Evolutionary conservation across 495 filamentous ascomycete genomes (phyloP).

Genomic region (Ascobolus immersus): DNA sequence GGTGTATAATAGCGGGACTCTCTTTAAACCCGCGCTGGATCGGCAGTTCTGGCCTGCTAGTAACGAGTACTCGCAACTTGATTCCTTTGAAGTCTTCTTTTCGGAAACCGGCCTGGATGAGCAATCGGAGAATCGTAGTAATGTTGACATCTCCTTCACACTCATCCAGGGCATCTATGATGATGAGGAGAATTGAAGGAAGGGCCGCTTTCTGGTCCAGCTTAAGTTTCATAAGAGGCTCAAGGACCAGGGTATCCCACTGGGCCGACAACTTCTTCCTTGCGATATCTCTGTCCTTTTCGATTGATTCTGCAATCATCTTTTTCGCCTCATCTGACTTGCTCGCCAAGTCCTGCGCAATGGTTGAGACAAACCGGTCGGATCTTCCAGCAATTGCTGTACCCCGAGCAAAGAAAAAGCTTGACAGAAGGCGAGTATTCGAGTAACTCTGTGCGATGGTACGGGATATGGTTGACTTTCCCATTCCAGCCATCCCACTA

Average conservation of each 20-base stretch:
- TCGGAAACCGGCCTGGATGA: too few relatives aligned
- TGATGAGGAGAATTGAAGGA: constrained; percentile 17
- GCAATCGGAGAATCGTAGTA: constrained; percentile 18
- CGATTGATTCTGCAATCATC: constrained; percentile 18
- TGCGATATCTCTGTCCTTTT: constrained; percentile 17
- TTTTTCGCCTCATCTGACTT: constrained; percentile 13
- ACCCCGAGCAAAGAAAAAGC: constrained; percentile 29
- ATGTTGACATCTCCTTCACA: constrained; percentile 22
- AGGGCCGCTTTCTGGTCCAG: constrained; percentile 1
- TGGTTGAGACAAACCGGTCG: constrained; percentile 21
- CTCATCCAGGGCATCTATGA: constrained; percentile 31
- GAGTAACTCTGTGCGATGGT: constrained; percentile 17
- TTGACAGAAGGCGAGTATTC: constrained; percentile 8
- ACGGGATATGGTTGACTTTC: constrained; percentile 23
- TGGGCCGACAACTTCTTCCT: constrained; percentile 21
- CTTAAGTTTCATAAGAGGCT: constrained; percentile 16
- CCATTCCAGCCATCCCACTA: constrained; percentile 23
- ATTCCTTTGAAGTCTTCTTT: constrained; percentile 6
- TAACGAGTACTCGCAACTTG: constrained; percentile 14
- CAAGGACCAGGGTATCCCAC: constrained; percentile 25
- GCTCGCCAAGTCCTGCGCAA: constrained; percentile 20
- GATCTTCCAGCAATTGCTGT: constrained; percentile 21
- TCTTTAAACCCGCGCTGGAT: constrained; percentile 10
- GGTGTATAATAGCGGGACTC: constrained; percentile 4
- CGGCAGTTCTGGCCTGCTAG: constrained; percentile 17